phyloP scores from a whole-genome alignment of 306 rosid species.

The Pachyrhizus erosus region DNA sequence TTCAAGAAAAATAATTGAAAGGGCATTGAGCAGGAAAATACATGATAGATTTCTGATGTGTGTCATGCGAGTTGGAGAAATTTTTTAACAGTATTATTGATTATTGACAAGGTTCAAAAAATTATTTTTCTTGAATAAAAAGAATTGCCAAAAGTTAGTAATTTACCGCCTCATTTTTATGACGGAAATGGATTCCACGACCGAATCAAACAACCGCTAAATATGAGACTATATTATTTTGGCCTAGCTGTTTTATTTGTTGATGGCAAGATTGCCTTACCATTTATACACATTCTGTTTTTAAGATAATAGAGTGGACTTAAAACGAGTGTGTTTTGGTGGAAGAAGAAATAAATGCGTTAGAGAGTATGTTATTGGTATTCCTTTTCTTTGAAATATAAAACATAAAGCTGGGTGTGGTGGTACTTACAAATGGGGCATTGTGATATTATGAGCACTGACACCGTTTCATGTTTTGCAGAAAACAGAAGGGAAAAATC shows the following conservation, averaged over 20 bases:
- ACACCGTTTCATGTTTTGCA: constrained; percentile 43
- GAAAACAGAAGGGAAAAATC: constrained; percentile 81
- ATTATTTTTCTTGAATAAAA: neutral
- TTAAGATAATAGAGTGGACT: neutral
- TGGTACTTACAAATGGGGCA: neutral
- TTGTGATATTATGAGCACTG: constrained; percentile 10
- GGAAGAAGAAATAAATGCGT: neutral
- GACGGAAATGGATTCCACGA: neutral
- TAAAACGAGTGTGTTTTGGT: neutral
- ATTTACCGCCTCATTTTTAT: too few relatives aligned
- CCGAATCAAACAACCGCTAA: neutral
- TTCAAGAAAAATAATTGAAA: neutral
- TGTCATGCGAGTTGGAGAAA: neutral
- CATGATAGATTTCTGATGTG: neutral
- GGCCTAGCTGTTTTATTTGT: neutral
- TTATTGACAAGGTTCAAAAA: neutral
- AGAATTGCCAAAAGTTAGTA: neutral
- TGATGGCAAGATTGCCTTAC: neutral
- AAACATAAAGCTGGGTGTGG: neutral
- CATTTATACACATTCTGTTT: neutral
- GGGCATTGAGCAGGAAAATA: neutral
- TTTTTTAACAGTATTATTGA: neutral
- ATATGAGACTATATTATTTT: neutral
- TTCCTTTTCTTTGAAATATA: neutral
- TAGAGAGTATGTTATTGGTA: neutral